Conservation (phyloP, 257 asterid species). For the Nicotiana noctiflora region DNA sequence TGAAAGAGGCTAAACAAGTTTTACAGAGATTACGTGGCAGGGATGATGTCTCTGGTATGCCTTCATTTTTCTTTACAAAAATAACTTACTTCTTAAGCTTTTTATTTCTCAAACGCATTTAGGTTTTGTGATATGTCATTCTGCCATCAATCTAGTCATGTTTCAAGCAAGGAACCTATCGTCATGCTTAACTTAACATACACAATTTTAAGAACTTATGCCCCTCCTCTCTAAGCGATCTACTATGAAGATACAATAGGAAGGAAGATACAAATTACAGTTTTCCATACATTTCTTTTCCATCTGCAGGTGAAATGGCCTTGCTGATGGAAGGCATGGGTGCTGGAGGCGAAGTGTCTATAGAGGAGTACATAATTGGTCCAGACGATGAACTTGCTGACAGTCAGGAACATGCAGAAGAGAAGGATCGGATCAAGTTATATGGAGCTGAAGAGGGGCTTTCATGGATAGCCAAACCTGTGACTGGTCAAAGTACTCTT, state of each 20-base stretch:
- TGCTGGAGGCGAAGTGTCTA: slow-evolving; percentile 76
- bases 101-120: background rate
- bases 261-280: too few species aligned
- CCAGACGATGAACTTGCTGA: slow-evolving; percentile 60
- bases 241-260: too few species aligned
- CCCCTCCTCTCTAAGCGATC: too few species aligned
- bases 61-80: background rate
- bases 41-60: slow-evolving; percentile 80
- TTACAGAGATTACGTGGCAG: slow-evolving; percentile 73
- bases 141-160: too few species aligned
- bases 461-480: slow-evolving; percentile 92
- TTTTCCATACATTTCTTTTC: too few species aligned
- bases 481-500: slow-evolving; percentile 61
- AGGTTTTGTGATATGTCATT: background rate
- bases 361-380: slow-evolving; percentile 78
- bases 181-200: too few species aligned
- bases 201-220: too few species aligned
- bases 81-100: background rate
- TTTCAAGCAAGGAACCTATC: too few species aligned
- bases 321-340: slow-evolving; percentile 74
- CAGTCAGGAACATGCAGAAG: slow-evolving; percentile 47
- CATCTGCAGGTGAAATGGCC: slow-evolving; percentile 86
- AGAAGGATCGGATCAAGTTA: slow-evolving; percentile 56
- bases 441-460: slow-evolving; percentile 95
- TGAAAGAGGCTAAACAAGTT: slow-evolving; percentile 74